Evolutionary conservation across 306 rosid genomes (phyloP).

Genomic region (Gastrolobium bilobum): DNA sequence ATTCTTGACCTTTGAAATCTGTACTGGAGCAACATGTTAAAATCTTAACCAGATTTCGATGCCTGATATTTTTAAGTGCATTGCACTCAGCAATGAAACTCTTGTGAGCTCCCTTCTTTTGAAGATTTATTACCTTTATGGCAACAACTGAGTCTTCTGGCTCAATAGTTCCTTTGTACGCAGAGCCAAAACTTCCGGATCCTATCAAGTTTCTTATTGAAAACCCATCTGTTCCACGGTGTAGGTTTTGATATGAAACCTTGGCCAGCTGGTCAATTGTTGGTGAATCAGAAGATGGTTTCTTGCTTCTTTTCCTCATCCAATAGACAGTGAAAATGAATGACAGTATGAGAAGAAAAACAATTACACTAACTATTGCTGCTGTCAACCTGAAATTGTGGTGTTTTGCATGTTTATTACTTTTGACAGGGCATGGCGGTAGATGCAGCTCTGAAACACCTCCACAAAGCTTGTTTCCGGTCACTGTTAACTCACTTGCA

Average conservation of each 20-base stretch:
- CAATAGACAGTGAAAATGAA: neutral
- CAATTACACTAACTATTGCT: constrained; percentile 22
- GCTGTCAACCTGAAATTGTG: constrained; percentile 12
- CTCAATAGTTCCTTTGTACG: constrained; percentile 44
- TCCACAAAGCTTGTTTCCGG: constrained; percentile 51
- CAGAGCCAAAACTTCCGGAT: constrained; percentile 40
- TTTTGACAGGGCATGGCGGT: constrained; percentile 36
- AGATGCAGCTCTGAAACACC: constrained; percentile 43
- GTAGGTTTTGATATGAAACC: constrained; percentile 42
- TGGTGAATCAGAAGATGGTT: neutral
- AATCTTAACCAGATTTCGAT: constrained; percentile 45
- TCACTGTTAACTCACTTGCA: neutral
- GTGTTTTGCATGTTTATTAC: constrained; percentile 20
- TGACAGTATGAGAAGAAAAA: constrained; percentile 2
- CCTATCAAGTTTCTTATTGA: constrained; percentile 36
- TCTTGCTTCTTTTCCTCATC: constrained; percentile 19
- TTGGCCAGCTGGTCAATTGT: neutral
- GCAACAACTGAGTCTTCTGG: constrained; percentile 40
- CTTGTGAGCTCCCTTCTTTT: constrained; percentile 46
- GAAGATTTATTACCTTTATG: constrained; percentile 51
- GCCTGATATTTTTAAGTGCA: constrained; percentile 40
- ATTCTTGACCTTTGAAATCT: constrained; percentile 48
- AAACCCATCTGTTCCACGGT: constrained; percentile 39
- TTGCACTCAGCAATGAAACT: constrained; percentile 48
- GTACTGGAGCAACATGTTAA: constrained; percentile 48